Evolutionary conservation across 345 rosid genomes (phyloP), one percentile per base, ranked within the genome.

Genomic region (Boechera retrofracta): DNA sequence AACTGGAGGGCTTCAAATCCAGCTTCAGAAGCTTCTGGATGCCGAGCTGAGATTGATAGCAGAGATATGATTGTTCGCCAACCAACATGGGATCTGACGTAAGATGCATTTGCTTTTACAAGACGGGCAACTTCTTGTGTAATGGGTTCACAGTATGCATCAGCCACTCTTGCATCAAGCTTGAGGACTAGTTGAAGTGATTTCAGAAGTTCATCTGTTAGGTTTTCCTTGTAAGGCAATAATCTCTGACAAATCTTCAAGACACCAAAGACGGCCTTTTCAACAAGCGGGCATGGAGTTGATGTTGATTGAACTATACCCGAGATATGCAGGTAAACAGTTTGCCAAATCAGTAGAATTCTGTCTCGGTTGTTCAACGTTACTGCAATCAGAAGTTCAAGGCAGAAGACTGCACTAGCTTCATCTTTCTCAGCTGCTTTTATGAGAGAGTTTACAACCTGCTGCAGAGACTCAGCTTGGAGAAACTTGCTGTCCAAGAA

Each of bases 401-500:
- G 69, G 85, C 91, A 90, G 77, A 88, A 86, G 31, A 86, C 90
- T 0, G 84, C 84, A 68, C 83, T 76, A 61, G 72, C 85, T 79
- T 88, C 87, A 80, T 87, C 87, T 71, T 72, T 75, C 64, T 73
- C 82, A 3, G 96, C 80, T 59, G 87, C 87, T 55, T 48, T 74
- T 72, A 87, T 80, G 38, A 90, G 87, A 61, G 90, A 82, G 73
- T 71, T 79, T 21, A 82, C 91, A 64, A 90, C 89, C 68, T 86
- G 83, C 56, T 82, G 78, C 77, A 90, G 79, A 62, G 93, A 88
- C 74, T 86, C 89, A 32, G 91, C 86, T 80, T 86, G 96, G 45
- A 88, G 86, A 80, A 90, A 90, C 74, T 90, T 90, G 80, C 93
- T 87, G 77, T 90, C 96, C 9, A 83, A 69, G 81, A 90, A 90